These are phyloP conservation scores for Nicotiana undulata DNA, from an alignment of 257 asterid genomes.

Conservation along the genomic window DNA sequence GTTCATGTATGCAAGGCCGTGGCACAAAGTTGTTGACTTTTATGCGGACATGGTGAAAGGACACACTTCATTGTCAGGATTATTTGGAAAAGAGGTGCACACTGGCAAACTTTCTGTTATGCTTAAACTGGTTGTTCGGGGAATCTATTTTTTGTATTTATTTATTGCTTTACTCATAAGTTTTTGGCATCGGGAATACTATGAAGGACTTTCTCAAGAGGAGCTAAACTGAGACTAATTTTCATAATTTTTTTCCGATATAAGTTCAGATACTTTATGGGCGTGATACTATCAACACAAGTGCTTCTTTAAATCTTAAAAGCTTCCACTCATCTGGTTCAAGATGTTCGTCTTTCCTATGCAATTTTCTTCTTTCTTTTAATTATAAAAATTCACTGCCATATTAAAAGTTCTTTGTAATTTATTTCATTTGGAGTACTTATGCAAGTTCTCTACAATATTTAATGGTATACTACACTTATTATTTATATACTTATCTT, in stretches of 20 bases:
- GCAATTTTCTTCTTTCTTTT: not conserved
- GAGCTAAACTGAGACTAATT: not conserved
- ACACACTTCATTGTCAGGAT: slow-evolving; percentile 33
- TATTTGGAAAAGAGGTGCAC: slow-evolving; percentile 63
- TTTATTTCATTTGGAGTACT: not conserved
- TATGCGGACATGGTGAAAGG: slow-evolving; percentile 67
- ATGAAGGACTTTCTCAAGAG: not conserved
- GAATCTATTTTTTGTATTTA: not conserved
- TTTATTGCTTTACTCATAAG: not conserved
- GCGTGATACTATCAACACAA: not conserved
- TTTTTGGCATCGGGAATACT: not conserved
- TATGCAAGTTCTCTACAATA: not conserved
- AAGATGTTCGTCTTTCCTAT: not conserved
- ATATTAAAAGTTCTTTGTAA: not conserved
- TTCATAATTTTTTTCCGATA: not conserved
- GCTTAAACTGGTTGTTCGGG: slow-evolving; percentile 2
- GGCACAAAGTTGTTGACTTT: slow-evolving; percentile 63
- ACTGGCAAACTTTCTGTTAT: not conserved
- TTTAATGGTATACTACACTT: not conserved
- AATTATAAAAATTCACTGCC: not conserved
- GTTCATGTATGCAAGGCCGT: slow-evolving; percentile 71
- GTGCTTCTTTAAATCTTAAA: not conserved
- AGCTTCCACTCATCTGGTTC: not conserved
- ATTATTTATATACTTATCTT: slow-evolving; percentile 9
- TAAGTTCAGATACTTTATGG: not conserved